Percentiles rank a stretch among this genome's conserved stretches.
Conservation (phyloP, 2,329 filamentous ascomycete species). For the Nannizziopsis barbatae region DNA sequence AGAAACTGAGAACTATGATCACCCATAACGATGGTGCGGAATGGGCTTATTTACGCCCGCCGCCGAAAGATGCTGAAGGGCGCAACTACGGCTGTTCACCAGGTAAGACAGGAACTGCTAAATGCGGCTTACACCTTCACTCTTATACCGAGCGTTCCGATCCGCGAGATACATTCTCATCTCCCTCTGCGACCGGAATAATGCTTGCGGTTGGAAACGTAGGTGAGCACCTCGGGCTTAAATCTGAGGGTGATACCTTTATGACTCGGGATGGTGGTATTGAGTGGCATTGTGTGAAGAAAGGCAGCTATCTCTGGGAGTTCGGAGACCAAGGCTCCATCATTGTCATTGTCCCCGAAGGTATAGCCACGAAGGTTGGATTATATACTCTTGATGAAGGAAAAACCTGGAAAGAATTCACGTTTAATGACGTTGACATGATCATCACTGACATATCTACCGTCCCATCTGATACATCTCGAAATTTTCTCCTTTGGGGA, state of each 20-base stretch:
- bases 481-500: slow-evolving; percentile 88
- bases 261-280: slow-evolving; percentile 86
- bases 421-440: slow-evolving; percentile 62
- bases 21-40: slow-evolving; percentile 92
- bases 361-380: slow-evolving; percentile 54
- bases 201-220: slow-evolving; percentile 92
- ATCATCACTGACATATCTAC: slow-evolving; percentile 73
- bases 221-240: slow-evolving; percentile 55
- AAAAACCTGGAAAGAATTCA: slow-evolving; percentile 61
- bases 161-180: slow-evolving; percentile 68
- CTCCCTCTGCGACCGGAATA: slow-evolving; percentile 73
- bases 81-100: slow-evolving; percentile 58
- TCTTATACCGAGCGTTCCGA: slow-evolving; percentile 87
- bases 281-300: slow-evolving; percentile 72
- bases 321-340: slow-evolving; percentile 93
- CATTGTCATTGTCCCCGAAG: slow-evolving; percentile 71
- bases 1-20: slow-evolving; percentile 80
- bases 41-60: slow-evolving; percentile 69
- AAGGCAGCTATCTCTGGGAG: slow-evolving; percentile 84
- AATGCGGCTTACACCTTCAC: slow-evolving; percentile 84
- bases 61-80: slow-evolving; percentile 56
- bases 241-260: slow-evolving; percentile 74
- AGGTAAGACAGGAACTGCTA: slow-evolving; percentile 42
- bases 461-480: slow-evolving; percentile 74
- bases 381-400: slow-evolving; percentile 76